Base-by-base conservation (phyloP, 305 asterid species). In the Caryopteris hybrid region DNA sequence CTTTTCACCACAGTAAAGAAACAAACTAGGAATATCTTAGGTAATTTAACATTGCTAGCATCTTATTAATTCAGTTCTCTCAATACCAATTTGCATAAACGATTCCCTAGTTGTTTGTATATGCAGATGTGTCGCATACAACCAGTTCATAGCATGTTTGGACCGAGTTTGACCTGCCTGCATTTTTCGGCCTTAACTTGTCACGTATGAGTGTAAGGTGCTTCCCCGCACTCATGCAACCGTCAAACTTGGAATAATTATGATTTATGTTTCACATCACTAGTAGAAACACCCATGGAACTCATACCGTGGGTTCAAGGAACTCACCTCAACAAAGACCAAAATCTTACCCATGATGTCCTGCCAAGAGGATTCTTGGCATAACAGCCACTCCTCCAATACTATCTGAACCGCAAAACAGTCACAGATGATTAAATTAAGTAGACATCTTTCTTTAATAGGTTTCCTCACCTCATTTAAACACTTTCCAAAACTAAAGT, bases 361-460 rank as follows among this genome's bases (percentile, higher is more conserved):
- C 90, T 61, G 98, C 92, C 42, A 97, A 93, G 61, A 93, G 83
- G 69, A 93, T 68, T 79, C 98, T 82, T 57, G 93, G 96, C 91
- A 93, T 84, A 54, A 79, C 75, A 31, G 97, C 97, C 74, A 93
- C 73, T 41, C 94, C 93, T 61, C 98, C 88, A 76, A 93, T 95
- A 3, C 97, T 88, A 79, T 93, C 98, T 93, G 88, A 69, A 22
- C 34, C 34, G 59, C 60, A 48, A 5, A 7, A 62, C 29, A 36
- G 64, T 38, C 10, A 53, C 59, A 43, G 13, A 18, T 7, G 20
- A 61, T 34, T 17, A 59, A 21, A 21, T 18, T 29, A 39, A 27
- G 56, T 3, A 58, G 25, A 63, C 20, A 57, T 22, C 64, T 65
- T 25, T 41, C 34, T 8, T 18, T 6, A 39, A 33, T 42, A 62